Percentiles rank a stretch among this genome's conserved stretches.
phyloP scores from a whole-genome alignment of 2,329 filamentous ascomycete genomes.

The Penicillium sp. region DNA sequence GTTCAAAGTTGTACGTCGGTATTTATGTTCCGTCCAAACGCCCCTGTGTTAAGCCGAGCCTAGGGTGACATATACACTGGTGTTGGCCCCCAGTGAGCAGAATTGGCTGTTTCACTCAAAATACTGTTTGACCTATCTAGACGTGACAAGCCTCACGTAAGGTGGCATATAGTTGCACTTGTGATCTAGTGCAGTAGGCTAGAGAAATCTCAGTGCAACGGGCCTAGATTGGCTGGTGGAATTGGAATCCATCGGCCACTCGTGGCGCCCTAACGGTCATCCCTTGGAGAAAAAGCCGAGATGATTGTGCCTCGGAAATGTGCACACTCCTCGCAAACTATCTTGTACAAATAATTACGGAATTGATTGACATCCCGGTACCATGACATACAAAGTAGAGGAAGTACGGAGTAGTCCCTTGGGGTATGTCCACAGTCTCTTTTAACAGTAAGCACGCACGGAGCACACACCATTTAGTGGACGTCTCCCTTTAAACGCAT shows the following conservation, averaged over 20 bases:
- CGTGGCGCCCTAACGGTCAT: constrained; percentile 3
- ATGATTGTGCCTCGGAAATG: not conserved
- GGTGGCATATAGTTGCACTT: constrained; percentile 18
- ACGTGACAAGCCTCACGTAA: not conserved
- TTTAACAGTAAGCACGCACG: not conserved
- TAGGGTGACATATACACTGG: not conserved
- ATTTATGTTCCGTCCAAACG: constrained; percentile 5
- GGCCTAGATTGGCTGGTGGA: constrained; percentile 4
- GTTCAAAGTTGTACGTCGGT: not conserved
- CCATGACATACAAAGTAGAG: constrained; percentile 22
- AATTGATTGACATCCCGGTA: constrained; percentile 14
- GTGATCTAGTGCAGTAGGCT: constrained; percentile 16
- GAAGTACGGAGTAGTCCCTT: too few species aligned
- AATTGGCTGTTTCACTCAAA: constrained; percentile 8
- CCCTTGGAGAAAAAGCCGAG: not conserved
- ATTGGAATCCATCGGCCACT: constrained; percentile 9
- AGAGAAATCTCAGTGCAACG: not conserved
- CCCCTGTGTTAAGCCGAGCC: constrained; percentile 1
- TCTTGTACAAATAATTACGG: not conserved
- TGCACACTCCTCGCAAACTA: not conserved
- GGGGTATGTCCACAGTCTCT: too few species aligned
- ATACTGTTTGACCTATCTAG: constrained; percentile 1
- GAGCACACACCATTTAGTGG: not conserved
- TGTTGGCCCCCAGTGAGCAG: not conserved
- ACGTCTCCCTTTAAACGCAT: constrained; percentile 4